Evolutionary conservation across 768 basidiomycete genomes (phyloP), one percentile per base, ranked within the genome.

Genomic region (Mycena rosella): DNA sequence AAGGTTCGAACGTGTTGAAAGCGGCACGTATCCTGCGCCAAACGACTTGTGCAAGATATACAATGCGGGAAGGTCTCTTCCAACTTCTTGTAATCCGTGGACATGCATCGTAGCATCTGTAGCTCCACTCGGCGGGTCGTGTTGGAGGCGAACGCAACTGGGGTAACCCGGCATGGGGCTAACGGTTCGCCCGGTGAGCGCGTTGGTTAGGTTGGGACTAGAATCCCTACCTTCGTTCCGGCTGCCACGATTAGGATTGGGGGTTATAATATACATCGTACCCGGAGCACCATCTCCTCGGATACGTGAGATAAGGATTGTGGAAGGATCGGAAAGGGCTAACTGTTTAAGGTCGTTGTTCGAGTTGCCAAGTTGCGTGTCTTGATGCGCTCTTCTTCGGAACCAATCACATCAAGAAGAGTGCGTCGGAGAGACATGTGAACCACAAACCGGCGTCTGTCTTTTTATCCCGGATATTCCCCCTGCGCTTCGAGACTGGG

Each of bases 1-100:
- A 88, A 92, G 10, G 24, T 13, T n/a, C 93, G 87, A 68, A 94
- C 91, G 20, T 89, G 89, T 76, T 93, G 93, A 78, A 94, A 94
- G 26, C 93, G 89, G 74, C 93, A 94, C 4, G 92, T 93, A 74
- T 94, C 93, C 47, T 26, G 42, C 6, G 6, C 42, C 14, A n/a
- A 7, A 22, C n/a, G 42, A 11, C 20, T 44, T 7, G 42, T 44
- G 20, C 42, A 44, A 3, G 42, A 6, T 5, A 44, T 6, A 44
- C 42, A 44, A 11, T 20, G n/a, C 42, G 42, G 42, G 20, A 44
- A 44, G 42, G 17, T 18, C 10, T 40, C 38, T 3, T 15, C 5
- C 17, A 3, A 10, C 7, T 6, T 4, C 42, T 44, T 44, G 42
- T 44, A 44, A 4, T 20, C 20, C 20, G 6, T 44, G 42, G 6